Evolutionary conservation across 192 early-diverging fungal genomes (phyloP).

Genomic region (Coemansia javaensis): DNA sequence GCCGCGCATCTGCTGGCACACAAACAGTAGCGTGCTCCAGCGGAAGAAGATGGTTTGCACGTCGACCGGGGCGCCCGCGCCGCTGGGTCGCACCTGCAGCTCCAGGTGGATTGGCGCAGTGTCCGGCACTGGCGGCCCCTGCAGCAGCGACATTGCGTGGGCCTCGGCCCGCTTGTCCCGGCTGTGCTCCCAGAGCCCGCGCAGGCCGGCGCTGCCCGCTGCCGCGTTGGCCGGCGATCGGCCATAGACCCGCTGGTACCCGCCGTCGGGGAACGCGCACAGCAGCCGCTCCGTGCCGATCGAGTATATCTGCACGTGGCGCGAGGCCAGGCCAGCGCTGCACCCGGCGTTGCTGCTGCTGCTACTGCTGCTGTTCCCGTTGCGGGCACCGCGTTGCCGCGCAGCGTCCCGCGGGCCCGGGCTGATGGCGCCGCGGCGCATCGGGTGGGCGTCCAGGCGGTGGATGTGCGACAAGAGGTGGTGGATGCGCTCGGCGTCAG

Average conservation of each 20-base stretch:
- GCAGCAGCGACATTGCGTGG: constrained; percentile 21
- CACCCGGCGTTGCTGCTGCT: too few species aligned
- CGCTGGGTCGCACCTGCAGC: constrained; percentile 17
- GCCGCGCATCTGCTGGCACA: constrained; percentile 42
- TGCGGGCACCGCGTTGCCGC: not conserved
- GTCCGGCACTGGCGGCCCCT: constrained; percentile 9
- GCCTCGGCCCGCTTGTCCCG: constrained; percentile 16
- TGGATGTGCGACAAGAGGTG: constrained; percentile 36
- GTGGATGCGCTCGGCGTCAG: constrained; percentile 28
- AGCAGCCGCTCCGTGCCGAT: constrained; percentile 27
- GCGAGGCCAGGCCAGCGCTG: constrained; percentile 30
- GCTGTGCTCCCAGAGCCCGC: constrained; percentile 24
- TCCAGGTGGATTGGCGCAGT: constrained; percentile 36
- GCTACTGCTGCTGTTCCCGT: constrained; percentile 1
- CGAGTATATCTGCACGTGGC: constrained; percentile 48
- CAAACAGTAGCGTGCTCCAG: constrained; percentile 49
- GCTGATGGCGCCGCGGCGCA: not conserved
- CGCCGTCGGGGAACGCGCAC: constrained; percentile 47
- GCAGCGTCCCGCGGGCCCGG: not conserved
- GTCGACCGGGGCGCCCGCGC: constrained; percentile 4
- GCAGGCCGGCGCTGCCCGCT: constrained; percentile 13
- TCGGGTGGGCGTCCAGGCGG: constrained; percentile 22
- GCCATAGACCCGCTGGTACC: constrained; percentile 30
- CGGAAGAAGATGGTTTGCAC: constrained; percentile 44
- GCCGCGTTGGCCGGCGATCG: constrained; percentile 13